Evolutionary conservation across 148 eudicot genomes (phyloP), one percentile per base, ranked within the genome.

Genomic region (Chenopodium quinoa): DNA sequence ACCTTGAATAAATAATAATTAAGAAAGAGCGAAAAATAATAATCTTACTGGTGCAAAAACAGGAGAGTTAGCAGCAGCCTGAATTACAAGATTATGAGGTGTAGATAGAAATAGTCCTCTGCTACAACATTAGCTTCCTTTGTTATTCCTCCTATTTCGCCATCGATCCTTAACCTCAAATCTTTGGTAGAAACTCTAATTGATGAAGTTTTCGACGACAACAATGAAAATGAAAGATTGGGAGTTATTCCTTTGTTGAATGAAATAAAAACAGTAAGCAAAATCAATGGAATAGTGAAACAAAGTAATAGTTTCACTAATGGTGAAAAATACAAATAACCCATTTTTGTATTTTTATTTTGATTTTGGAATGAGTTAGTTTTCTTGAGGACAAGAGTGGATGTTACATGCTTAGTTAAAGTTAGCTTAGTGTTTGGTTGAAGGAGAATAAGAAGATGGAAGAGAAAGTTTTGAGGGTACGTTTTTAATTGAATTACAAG

Each of bases 231-330:
- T 31, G 25, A 37, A 37, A 37, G 44, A 37, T 37, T 5, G 44
- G 44, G 44, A 37, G 44, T 37, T 37, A 37, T 5, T 37, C 44
- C 44, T 37, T 37, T 37, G 44, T 37, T 37, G 72, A 46, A 73
- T 8, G 77, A 86, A 71, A 87, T 34, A 64, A 92, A 56, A 62
- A 73, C 84, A 46, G 75, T 84, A 2, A 86, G 78, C 77, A 85
- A 68, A 52, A 89, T n/a, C 25, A 92, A 75, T 56, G 89, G 87
- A 40, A 86, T 76, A 79, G 86, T 34, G 9, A 88, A 60, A 9
- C 69, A 76, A 66, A 81, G 56, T 50, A 88, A 16, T 2, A 90
- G 73, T 86, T 84, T 90, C 31, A 83, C 22, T 6, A 87, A 81
- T 54, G 75, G 80, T 72, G 85, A 79, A 27, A 78, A 80, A 73